phyloP scores from a whole-genome alignment of 2,329 filamentous ascomycete genomes.

The Aureobasidium mangrovei region DNA sequence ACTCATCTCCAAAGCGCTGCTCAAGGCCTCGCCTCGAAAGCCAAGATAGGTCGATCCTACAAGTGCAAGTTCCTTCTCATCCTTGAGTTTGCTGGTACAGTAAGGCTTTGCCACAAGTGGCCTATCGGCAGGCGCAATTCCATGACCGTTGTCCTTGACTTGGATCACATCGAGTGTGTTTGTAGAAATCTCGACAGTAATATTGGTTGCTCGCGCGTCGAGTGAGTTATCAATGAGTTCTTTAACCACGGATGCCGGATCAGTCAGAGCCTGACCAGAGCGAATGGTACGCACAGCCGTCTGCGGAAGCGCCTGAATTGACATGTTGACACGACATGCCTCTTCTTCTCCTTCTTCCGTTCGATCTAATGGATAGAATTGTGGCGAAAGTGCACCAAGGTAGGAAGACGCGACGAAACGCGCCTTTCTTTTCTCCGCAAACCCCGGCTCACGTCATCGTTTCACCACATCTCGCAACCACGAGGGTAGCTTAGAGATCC shows the following conservation, averaged over 20 bases:
- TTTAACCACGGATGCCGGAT: constrained; percentile 57
- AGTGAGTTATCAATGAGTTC: constrained; percentile 71
- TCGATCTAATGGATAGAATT: neutral
- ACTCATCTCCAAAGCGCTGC: constrained; percentile 54
- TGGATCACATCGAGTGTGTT: constrained; percentile 63
- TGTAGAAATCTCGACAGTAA: constrained; percentile 55
- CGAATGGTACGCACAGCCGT: constrained; percentile 47
- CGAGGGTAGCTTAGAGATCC: constrained; percentile 1
- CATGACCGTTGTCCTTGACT: constrained; percentile 65
- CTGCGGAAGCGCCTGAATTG: constrained; percentile 35
- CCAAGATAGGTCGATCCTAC: constrained; percentile 56
- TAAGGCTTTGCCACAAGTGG: constrained; percentile 54
- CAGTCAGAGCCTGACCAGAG: constrained; percentile 51
- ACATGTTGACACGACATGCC: constrained; percentile 20
- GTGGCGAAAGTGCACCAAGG: neutral
- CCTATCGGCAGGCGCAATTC: constrained; percentile 56
- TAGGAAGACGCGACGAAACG: constrained; percentile 2
- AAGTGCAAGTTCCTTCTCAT: constrained; percentile 52
- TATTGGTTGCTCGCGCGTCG: constrained; percentile 58
- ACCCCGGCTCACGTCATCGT: constrained; percentile 5
- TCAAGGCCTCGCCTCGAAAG: constrained; percentile 67
- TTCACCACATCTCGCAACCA: neutral
- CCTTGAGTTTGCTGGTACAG: constrained; percentile 64
- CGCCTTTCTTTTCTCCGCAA: neutral
- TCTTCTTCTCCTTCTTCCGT: neutral